A percentile compares a stretch with the other conserved stretches of the same genome.
These are phyloP conservation scores for Colletotrichum musae DNA, from an alignment of 2,329 filamentous ascomycete genomes.

Conservation along the genomic window DNA sequence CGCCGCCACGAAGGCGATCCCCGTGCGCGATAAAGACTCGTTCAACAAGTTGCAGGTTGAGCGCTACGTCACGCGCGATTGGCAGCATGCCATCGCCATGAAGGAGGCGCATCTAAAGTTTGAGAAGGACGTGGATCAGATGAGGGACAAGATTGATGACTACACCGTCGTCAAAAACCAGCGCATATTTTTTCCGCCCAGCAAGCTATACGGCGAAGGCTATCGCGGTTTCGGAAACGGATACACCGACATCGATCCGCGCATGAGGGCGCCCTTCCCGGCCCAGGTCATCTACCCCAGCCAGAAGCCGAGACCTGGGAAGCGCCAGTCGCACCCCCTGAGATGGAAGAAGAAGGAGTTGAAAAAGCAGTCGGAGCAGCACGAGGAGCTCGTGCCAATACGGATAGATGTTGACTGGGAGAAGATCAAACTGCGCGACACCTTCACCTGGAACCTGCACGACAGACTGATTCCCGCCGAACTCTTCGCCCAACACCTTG, in stretches of 20 bases:
- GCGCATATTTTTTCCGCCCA: conserved; percentile 69
- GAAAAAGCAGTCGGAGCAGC: conserved; percentile 87
- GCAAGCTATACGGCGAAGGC: conserved; percentile 77
- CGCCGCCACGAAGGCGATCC: conserved; percentile 47
- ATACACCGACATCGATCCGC: conserved; percentile 72
- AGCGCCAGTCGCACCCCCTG: conserved; percentile 79
- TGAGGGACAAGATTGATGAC: conserved; percentile 77
- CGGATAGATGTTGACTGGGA: conserved; percentile 95
- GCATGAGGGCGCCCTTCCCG: conserved; percentile 37
- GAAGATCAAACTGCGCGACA: conserved; percentile 95
- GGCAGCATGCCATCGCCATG: conserved; percentile 67
- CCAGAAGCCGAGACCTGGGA: conserved; percentile 82
- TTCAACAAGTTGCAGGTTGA: conserved; percentile 69
- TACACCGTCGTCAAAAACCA: conserved; percentile 74
- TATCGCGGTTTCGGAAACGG: conserved; percentile 94
- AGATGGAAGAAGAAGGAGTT: conserved; percentile 85
- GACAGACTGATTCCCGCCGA: conserved; percentile 86
- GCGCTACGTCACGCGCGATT: conserved; percentile 68
- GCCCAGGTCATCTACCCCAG: conserved; percentile 79
- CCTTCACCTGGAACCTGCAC: conserved; percentile 98
- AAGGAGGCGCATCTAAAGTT: conserved; percentile 66
- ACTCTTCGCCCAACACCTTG: conserved; percentile 87
- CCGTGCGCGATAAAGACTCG: conserved; percentile 69
- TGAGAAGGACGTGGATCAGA: conserved; percentile 72
- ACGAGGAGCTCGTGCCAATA: conserved; percentile 92